These are phyloP conservation scores for Diutina pseudorugosa DNA, from an alignment of 1,139 yeast genomes.

Conservation along the genomic window DNA sequence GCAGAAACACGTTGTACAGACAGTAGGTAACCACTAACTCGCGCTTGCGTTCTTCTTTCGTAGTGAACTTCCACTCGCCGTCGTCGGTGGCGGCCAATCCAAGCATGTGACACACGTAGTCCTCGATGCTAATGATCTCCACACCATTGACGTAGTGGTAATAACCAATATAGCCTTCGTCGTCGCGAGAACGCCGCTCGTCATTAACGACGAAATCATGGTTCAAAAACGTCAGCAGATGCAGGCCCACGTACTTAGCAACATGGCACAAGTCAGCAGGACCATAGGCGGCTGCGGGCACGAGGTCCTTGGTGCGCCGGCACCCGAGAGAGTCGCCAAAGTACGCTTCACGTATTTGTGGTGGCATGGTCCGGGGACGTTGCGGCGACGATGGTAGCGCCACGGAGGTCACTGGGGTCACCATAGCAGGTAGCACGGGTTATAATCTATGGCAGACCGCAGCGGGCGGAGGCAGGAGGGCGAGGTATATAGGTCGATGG, in stretches of 20 bases:
- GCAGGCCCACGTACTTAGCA: neutral
- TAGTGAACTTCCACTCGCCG: neutral
- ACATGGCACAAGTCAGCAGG: constrained; percentile 3
- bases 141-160: constrained; percentile 3
- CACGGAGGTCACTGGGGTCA: neutral
- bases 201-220: neutral
- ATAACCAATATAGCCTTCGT: constrained; percentile 3
- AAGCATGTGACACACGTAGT: neutral
- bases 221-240: neutral
- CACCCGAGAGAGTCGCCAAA: constrained; percentile 3
- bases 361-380: neutral
- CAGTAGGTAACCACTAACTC: constrained; percentile 37
- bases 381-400: neutral
- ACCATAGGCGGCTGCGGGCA: neutral
- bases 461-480: neutral
- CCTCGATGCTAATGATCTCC: neutral
- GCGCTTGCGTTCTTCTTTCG: neutral
- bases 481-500: neutral
- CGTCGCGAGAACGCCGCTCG: neutral
- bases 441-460: neutral
- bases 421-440: neutral
- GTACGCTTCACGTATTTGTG: neutral
- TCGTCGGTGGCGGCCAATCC: neutral
- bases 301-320: neutral
- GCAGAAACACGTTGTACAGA: constrained; percentile 34